Percentiles rank a stretch among this genome's conserved stretches.
Evolutionary conservation across 768 basidiomycete genomes (phyloP).

Genomic region (Panaeolus cyanescens): DNA sequence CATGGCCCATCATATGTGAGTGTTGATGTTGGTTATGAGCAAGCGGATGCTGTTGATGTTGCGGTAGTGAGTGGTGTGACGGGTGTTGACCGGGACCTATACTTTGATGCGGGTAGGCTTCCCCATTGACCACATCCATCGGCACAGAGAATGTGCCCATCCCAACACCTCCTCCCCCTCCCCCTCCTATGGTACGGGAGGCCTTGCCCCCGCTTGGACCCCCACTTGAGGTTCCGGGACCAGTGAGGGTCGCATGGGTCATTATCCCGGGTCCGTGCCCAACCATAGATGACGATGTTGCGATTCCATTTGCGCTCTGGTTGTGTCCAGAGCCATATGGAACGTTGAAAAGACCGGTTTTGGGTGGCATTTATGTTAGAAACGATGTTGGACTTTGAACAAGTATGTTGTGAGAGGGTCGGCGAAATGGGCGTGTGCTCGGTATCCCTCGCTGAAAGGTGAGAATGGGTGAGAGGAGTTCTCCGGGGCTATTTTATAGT

Average conservation of each 20-base stretch:
- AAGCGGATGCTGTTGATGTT: conserved; percentile 8
- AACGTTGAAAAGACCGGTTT: conserved; percentile 67
- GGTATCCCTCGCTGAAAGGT: background rate
- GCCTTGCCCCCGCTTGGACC: conserved; percentile 1
- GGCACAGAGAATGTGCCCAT: conserved; percentile 7
- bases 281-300: conserved; percentile 10
- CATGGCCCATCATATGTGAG: background rate
- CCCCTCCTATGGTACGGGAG: background rate
- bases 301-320: conserved; percentile 15
- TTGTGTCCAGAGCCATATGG: conserved; percentile 47
- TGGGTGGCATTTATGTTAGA: conserved; percentile 60
- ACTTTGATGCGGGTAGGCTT: conserved; percentile 18
- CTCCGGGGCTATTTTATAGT: background rate
- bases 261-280: conserved; percentile 5
- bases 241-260: conserved; percentile 9
- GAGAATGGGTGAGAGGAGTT: background rate
- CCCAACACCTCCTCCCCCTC: conserved; percentile 7
- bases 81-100: conserved; percentile 30
- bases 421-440: background rate
- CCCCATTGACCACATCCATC: conserved; percentile 6
- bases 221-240: conserved; percentile 6
- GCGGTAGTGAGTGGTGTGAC: conserved; percentile 34
- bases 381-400: background rate
- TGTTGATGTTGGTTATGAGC: conserved; percentile 6
- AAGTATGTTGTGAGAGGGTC: background rate